Evolutionary conservation across 805 yeast genomes (phyloP).

Genomic region (Yarrowia porcina): DNA sequence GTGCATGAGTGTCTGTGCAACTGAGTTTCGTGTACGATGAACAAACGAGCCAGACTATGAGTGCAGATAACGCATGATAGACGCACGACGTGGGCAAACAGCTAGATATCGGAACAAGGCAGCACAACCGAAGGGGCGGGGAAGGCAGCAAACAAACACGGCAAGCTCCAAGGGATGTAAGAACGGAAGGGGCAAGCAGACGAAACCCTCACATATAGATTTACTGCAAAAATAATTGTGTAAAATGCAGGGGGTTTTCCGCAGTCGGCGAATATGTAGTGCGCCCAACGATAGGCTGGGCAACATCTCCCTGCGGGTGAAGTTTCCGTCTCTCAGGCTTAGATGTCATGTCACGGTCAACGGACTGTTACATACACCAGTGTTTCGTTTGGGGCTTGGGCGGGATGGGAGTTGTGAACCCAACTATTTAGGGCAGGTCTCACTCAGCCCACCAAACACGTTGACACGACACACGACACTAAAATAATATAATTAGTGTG

Average conservation of each 20-base stretch:
- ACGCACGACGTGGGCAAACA: not conserved
- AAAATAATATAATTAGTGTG: not conserved
- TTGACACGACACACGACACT: slow-evolving; percentile 14
- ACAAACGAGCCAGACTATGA: not conserved
- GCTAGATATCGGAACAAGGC: slow-evolving; percentile 15
- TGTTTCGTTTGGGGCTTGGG: not conserved
- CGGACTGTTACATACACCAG: too few relatives aligned
- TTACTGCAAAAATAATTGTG: not conserved
- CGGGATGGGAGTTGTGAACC: too few relatives aligned
- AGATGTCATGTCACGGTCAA: not conserved
- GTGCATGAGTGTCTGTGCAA: not conserved
- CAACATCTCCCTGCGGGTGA: not conserved
- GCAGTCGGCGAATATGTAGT: not conserved
- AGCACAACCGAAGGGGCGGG: not conserved
- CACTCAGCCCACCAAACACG: slow-evolving; percentile 19
- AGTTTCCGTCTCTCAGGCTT: not conserved
- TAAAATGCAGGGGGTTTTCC: not conserved
- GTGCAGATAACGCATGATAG: not conserved
- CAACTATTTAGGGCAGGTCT: not conserved
- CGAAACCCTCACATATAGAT: not conserved
- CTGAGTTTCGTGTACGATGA: slow-evolving; percentile 4
- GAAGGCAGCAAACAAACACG: slow-evolving; percentile 12
- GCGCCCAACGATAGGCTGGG: not conserved
- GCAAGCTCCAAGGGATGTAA: not conserved
- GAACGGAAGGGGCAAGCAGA: not conserved